Percentiles rank a stretch among this genome's conserved stretches.
phyloP scores from a whole-genome alignment of 163 green algal species.

The Scenedesmus sp. region DNA sequence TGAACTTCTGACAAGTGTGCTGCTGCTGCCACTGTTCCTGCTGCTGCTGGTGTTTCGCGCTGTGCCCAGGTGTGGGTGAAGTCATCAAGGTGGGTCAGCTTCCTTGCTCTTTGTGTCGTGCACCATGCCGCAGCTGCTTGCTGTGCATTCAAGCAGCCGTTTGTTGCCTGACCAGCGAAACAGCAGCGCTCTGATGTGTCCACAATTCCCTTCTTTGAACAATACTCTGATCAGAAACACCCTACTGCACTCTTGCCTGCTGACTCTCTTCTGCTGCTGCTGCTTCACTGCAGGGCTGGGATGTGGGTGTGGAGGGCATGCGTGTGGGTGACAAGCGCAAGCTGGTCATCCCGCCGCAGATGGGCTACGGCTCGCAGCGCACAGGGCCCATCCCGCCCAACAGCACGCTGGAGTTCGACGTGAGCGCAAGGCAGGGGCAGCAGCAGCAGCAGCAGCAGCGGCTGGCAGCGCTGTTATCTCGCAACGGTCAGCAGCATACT shows the following conservation, averaged over 20 bases:
- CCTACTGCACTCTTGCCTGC: neutral
- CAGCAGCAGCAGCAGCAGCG: neutral
- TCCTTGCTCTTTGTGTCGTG: too few species aligned
- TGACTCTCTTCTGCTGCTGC: neutral
- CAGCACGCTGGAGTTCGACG: constrained; percentile 90
- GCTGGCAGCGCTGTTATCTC: neutral
- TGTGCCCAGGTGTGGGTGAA: constrained; percentile 81
- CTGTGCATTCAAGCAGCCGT: too few species aligned
- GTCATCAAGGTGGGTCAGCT: constrained; percentile 86
- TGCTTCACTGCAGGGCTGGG: constrained; percentile 58
- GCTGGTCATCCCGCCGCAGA: constrained; percentile 87
- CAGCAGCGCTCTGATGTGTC: neutral
- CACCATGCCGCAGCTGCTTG: too few species aligned
- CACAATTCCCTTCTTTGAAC: neutral
- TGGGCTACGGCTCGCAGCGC: constrained; percentile 72
- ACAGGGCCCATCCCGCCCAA: constrained; percentile 90
- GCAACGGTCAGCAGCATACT: too few species aligned
- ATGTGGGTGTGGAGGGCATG: constrained; percentile 97
- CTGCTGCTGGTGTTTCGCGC: neutral
- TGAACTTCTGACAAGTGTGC: neutral
- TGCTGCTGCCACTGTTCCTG: neutral
- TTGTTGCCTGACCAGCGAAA: neutral
- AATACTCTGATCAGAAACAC: neutral
- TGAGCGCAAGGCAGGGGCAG: constrained; percentile 8
- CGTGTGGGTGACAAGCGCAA: constrained; percentile 95